phyloP scores from a whole-genome alignment of 805 yeast species.

The fission yeast (Schizosaccharomyces pombe) region ASM294v3 CU329670.1:4381001-4381500 shows the following conservation, averaged over 20 bases:
- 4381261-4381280: neutral
- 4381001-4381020: neutral
- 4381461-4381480: constrained; percentile 3
- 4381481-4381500: neutral
- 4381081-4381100: neutral
- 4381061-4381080: neutral
- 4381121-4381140: neutral
- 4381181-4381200: neutral
- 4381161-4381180: neutral
- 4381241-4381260: neutral
- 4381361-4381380: neutral
- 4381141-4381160: neutral
- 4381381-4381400: neutral
- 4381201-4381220: neutral
- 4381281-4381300: neutral
- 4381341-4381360: neutral
- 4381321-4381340: neutral
- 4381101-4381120: constrained; percentile 1
- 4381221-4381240: neutral
- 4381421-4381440: constrained; percentile 4
- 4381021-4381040: neutral
- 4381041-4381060: neutral
- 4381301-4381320: neutral
- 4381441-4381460: constrained; percentile 2
- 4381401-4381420: constrained; percentile 3